Evolutionary conservation across 345 rosid genomes (phyloP), one percentile per base, ranked within the genome.

Genomic region (Cardamine occulta): DNA sequence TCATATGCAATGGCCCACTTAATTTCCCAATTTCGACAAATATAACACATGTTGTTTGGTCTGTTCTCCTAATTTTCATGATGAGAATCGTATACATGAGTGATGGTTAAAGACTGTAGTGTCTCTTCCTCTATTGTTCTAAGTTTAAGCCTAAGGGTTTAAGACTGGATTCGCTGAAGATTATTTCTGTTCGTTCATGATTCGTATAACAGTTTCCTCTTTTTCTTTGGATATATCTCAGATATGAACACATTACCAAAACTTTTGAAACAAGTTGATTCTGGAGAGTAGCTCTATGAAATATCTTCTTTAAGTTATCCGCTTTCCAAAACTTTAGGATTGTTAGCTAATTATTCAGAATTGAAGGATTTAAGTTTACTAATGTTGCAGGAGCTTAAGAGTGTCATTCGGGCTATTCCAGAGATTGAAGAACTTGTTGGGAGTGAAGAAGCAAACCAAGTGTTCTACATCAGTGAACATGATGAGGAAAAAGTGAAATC

Each of bases 401-500:
- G 72, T 56, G 89, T 93, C 61, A 84, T 96, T 83, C 82, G 81
- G 40, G 84, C 78, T 75, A 80, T 91, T 72, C 97, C 97, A 2
- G 99, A 96, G 87, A 84, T 96, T 3, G 86, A 85, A 42, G 91
- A 96, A 74, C 75, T 96, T 78, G 85, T 96, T 75, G 96, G 94
- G 21, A 76, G 59, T 54, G 82, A 72, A 75, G 92, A 85, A 56
- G 85, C 85, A 49, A 82, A 81, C 74, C 81, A 81, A 82, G 75
- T 84, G 40, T 74, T 85, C 49, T 61, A 80, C 64, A 66, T 89
- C 68, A 80, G 75, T 19, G 83, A 85, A 59, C 83, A 85, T 55
- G 90, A 86, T 61, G 85, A 75, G 10, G 80, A 65, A 72, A 85
- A 82, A 80, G 79, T 85, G 54, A 96, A 89, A 82, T 79, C 84